phyloP scores from a whole-genome alignment of 257 asterid genomes.

The Ligustrum vulgare region DNA sequence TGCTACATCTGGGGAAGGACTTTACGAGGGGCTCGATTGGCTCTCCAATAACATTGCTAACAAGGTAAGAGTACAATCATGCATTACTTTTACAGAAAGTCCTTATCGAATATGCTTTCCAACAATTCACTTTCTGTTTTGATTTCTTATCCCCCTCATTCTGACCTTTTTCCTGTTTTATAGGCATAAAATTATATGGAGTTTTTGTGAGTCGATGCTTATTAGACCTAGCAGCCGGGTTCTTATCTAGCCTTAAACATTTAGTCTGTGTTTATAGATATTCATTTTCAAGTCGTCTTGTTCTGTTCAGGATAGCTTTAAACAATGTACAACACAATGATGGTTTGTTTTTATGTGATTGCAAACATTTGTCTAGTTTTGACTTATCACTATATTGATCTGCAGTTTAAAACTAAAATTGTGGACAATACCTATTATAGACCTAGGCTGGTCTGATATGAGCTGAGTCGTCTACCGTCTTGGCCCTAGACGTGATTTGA shows the following conservation, averaged over 20 bases:
- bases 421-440: background rate
- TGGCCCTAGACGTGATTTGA: too few relatives aligned
- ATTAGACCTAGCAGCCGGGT: slow-evolving; percentile 24
- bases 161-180: slow-evolving; percentile 13
- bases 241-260: slow-evolving; percentile 24
- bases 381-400: background rate
- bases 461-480: too few relatives aligned
- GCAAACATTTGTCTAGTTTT: background rate
- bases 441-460: too few relatives aligned
- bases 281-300: slow-evolving; percentile 12
- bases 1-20: slow-evolving; percentile 67
- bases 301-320: slow-evolving; percentile 33
- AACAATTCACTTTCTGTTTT: background rate
- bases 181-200: slow-evolving; percentile 36
- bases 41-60: slow-evolving; percentile 67
- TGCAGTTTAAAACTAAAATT: background rate
- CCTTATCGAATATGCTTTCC: background rate
- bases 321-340: background rate
- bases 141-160: background rate
- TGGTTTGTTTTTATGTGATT: background rate
- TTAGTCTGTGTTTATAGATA: slow-evolving; percentile 29
- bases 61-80: slow-evolving; percentile 35
- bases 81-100: background rate
- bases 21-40: slow-evolving; percentile 63
- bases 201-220: slow-evolving; percentile 30